phyloP scores from a whole-genome alignment of 805 yeast species.

The Candida arabinofermentans region DNA sequence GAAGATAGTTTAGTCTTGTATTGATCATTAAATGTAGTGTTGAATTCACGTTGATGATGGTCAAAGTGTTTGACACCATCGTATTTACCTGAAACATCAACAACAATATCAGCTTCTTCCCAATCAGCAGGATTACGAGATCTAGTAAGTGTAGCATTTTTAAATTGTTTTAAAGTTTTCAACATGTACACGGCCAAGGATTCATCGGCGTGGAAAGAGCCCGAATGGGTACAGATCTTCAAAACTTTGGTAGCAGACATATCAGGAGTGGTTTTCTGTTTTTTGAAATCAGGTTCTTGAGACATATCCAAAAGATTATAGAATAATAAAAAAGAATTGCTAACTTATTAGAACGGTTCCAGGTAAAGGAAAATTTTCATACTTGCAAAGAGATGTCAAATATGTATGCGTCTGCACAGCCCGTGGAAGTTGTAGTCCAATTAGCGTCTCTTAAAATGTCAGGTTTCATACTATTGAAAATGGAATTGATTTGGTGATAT shows the following conservation, averaged over 20 bases:
- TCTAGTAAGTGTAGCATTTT: constrained; percentile 67
- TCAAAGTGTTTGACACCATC: constrained; percentile 85
- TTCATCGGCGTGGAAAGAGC: constrained; percentile 96
- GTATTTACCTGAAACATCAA: constrained; percentile 91
- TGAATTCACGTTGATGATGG: constrained; percentile 93
- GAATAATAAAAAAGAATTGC: no score
- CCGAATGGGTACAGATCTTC: constrained; percentile 86
- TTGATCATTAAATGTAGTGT: constrained; percentile 60
- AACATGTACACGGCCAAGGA: constrained; percentile 89
- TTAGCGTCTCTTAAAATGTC: no score
- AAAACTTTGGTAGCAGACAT: constrained; percentile 21
- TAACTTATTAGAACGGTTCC: no score
- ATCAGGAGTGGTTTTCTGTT: constrained; percentile 28
- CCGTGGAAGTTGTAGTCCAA: no score
- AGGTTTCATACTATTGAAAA: no score
- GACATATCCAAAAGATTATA: no score
- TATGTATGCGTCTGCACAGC: no score
- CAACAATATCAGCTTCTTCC: constrained; percentile 86
- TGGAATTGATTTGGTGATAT: no score
- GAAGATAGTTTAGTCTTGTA: constrained; percentile 80
- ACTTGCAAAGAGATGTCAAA: no score
- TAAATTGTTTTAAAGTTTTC: constrained; percentile 62
- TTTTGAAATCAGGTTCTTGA: constrained; percentile 8
- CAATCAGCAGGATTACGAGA: constrained; percentile 80
- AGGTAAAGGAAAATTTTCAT: no score